These are phyloP conservation scores for Phytophthora kernoviae DNA, from an alignment of 352 stramenopile species.

Conservation along the genomic window DNA sequence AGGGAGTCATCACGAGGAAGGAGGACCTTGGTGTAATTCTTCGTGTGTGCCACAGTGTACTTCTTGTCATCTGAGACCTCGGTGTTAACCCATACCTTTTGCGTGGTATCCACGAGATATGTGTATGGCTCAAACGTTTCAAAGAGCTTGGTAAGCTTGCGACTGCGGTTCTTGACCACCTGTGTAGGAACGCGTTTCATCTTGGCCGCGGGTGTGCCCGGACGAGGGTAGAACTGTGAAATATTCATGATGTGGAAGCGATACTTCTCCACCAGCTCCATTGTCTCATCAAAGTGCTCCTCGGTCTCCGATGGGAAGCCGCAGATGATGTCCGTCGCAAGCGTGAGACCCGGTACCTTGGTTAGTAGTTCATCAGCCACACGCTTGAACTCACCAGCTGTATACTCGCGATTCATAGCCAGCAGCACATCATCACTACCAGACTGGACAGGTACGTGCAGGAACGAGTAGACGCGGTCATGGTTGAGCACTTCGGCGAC, in stretches of 20 bases:
- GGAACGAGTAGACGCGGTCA: slow-evolving; percentile 86
- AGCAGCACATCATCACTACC: slow-evolving; percentile 86
- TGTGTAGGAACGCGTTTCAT: slow-evolving; percentile 90
- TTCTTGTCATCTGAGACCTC: slow-evolving; percentile 82
- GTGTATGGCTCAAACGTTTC: slow-evolving; percentile 84
- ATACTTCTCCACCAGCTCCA: slow-evolving; percentile 88
- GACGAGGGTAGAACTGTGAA: slow-evolving; percentile 93
- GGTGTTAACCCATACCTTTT: slow-evolving; percentile 85
- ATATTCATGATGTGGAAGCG: slow-evolving; percentile 93
- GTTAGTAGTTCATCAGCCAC: slow-evolving; percentile 79
- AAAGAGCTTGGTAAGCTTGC: slow-evolving; percentile 86
- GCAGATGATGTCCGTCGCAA: slow-evolving; percentile 94
- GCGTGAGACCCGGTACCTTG: slow-evolving; percentile 79
- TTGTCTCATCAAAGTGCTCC: slow-evolving; percentile 88
- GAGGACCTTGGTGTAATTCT: slow-evolving; percentile 94
- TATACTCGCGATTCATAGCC: slow-evolving; percentile 94
- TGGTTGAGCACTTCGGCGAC: slow-evolving; percentile 86
- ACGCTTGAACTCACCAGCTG: slow-evolving; percentile 71
- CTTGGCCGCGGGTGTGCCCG: slow-evolving; percentile 89
- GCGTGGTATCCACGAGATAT: slow-evolving; percentile 56
- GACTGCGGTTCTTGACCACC: slow-evolving; percentile 90
- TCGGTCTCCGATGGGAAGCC: slow-evolving; percentile 92
- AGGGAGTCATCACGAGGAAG: slow-evolving; percentile 75
- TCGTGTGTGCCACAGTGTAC: slow-evolving; percentile 89
- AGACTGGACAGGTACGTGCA: slow-evolving; percentile 93